A percentile compares a stretch with the other conserved stretches of the same genome.
Evolutionary conservation across 176 grass and related monocot genomes (phyloP).

Genomic region (Zea luxurians): DNA sequence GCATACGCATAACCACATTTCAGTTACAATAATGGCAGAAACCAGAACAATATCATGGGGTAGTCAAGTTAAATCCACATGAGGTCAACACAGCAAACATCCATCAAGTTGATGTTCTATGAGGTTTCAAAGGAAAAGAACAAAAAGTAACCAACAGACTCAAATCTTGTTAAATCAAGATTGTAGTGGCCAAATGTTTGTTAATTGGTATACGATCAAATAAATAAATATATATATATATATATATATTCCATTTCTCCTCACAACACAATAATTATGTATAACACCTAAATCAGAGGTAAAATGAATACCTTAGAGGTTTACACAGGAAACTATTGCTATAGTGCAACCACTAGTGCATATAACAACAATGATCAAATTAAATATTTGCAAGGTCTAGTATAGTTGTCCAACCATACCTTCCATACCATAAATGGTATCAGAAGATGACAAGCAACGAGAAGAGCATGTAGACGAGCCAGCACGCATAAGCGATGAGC

Average conservation of each 20-base stretch:
- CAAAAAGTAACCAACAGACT: not conserved
- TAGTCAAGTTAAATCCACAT: not conserved
- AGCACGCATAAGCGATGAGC: slow-evolving; percentile 80
- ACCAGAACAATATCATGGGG: slow-evolving; percentile 4
- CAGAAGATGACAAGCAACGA: slow-evolving; percentile 90
- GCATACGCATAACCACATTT: not conserved
- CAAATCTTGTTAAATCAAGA: not conserved
- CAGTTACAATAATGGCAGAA: not conserved
- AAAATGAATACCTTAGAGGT: not conserved
- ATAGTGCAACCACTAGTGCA: not conserved
- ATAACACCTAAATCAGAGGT: not conserved
- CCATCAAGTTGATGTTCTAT: slow-evolving; percentile 14
- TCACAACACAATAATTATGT: slow-evolving; percentile 7
- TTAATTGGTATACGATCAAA: not conserved
- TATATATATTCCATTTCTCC: not conserved
- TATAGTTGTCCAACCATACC: slow-evolving; percentile 16
- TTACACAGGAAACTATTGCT: not conserved
- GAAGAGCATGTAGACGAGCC: slow-evolving; percentile 96
- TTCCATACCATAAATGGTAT: slow-evolving; percentile 30
- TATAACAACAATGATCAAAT: not conserved
- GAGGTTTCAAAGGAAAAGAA: not conserved
- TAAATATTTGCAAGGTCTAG: slow-evolving; percentile 10
- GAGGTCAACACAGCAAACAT: not conserved
- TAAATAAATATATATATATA: not conserved
- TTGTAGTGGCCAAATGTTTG: not conserved